These are phyloP conservation scores for Taphrina deformans DNA, from an alignment of 1,139 yeast species.

Conservation along the genomic window DNA sequence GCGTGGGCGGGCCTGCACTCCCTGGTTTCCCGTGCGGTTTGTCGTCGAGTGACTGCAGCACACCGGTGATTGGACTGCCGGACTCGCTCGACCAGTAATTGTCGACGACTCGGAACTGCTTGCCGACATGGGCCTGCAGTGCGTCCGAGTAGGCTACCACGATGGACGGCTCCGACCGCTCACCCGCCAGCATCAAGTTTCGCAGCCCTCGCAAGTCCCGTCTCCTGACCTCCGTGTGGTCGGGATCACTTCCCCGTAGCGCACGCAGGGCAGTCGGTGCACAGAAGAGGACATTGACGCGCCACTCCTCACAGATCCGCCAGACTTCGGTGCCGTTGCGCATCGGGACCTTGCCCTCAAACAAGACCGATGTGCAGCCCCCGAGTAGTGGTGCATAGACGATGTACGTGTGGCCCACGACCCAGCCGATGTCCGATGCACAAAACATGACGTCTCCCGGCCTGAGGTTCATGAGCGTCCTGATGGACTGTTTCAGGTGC, in stretches of 20 bases:
- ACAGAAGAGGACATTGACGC: slow-evolving; percentile 28
- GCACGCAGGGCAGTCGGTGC: slow-evolving; percentile 32
- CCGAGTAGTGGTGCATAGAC: slow-evolving; percentile 26
- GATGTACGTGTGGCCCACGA: slow-evolving; percentile 30
- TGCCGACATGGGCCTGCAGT: slow-evolving; percentile 10
- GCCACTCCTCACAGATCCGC: slow-evolving; percentile 29
- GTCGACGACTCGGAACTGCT: slow-evolving; percentile 20
- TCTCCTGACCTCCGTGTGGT: slow-evolving; percentile 13
- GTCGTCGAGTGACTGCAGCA: slow-evolving; percentile 17
- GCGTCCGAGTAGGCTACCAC: slow-evolving; percentile 20
- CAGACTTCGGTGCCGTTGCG: slow-evolving; percentile 24
- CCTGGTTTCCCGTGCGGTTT: slow-evolving; percentile 33
- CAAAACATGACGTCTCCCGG: slow-evolving; percentile 19
- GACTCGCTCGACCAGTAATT: slow-evolving; percentile 30
- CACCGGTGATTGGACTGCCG: slow-evolving; percentile 31
- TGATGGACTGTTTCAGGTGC: slow-evolving; percentile 22
- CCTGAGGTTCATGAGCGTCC: slow-evolving; percentile 18
- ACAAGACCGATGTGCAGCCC: slow-evolving; percentile 20
- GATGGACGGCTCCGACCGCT: slow-evolving; percentile 30
- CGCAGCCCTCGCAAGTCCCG: slow-evolving; percentile 3
- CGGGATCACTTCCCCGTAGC: slow-evolving; percentile 19
- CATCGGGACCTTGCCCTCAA: slow-evolving; percentile 32
- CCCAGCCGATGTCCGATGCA: slow-evolving; percentile 29
- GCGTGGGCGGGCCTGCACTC: slow-evolving; percentile 34
- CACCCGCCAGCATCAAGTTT: slow-evolving; percentile 28